Conservation (phyloP, 2,329 filamentous ascomycete species). For the Chrysoporthe austroafricana region DNA sequence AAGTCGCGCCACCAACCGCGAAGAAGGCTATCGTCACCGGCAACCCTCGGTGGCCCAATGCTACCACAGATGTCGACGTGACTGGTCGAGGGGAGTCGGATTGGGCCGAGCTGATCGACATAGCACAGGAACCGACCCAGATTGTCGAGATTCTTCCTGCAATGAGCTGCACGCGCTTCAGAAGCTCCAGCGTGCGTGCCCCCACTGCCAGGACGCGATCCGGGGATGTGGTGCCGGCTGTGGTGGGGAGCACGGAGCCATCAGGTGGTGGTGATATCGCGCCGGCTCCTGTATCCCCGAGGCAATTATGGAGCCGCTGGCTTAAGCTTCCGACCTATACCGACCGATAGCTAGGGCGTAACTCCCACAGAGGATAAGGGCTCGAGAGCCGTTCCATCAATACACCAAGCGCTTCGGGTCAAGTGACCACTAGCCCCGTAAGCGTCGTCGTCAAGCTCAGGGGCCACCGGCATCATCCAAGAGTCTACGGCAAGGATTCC, state of each 20-base stretch:
- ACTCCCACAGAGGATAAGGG: background rate
- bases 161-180: slow-evolving; percentile 17
- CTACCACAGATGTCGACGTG: background rate
- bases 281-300: slow-evolving; percentile 14
- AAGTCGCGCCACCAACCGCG: background rate
- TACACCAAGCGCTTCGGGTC: background rate
- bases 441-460: background rate
- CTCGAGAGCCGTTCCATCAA: background rate
- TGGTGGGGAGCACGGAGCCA: background rate
- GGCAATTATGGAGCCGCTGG: background rate
- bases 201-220: background rate
- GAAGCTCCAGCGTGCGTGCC: background rate
- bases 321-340: background rate
- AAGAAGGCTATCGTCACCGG: background rate
- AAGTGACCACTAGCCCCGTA: background rate
- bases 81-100: background rate
- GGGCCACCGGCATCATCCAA: no score
- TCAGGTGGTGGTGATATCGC: background rate
- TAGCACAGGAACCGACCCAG: background rate
- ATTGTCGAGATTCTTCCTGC: slow-evolving; percentile 12
- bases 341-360: background rate
- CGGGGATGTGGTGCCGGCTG: background rate
- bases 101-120: slow-evolving; percentile 7
- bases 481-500: slow-evolving; percentile 11
- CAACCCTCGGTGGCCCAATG: background rate